Conservation (phyloP, 2,329 filamentous ascomycete genomes). For the Teratosphaeria pseudoeucalypti region DNA sequence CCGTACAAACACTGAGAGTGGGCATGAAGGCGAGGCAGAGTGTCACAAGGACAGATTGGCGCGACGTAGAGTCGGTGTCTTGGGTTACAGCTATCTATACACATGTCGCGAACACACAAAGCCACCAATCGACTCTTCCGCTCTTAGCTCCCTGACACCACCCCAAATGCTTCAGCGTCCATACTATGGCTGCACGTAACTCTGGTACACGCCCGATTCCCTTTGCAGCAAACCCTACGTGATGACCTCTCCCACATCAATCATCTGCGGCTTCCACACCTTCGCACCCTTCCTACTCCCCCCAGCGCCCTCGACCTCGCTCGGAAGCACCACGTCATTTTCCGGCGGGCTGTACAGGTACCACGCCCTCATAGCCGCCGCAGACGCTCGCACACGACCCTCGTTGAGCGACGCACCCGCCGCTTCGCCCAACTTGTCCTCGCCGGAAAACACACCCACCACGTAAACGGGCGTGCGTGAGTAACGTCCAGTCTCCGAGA, state of each 20-base stretch:
- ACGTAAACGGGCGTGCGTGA: slow-evolving; percentile 84
- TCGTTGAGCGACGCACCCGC: slow-evolving; percentile 66
- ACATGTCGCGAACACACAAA: background rate
- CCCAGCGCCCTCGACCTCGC: slow-evolving; percentile 28
- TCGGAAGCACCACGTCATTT: slow-evolving; percentile 41
- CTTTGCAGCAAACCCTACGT: slow-evolving; percentile 14
- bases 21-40: background rate
- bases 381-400: slow-evolving; percentile 68
- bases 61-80: background rate
- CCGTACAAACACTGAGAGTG: background rate
- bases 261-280: slow-evolving; percentile 44
- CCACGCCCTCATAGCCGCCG: slow-evolving; percentile 83
- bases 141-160: background rate
- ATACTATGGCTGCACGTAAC: background rate
- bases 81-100: background rate
- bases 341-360: slow-evolving; percentile 79
- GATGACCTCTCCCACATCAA: slow-evolving; percentile 49
- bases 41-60: background rate
- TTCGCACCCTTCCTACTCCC: slow-evolving; percentile 24
- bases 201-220: background rate
- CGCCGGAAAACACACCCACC: slow-evolving; percentile 85
- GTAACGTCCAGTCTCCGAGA: slow-evolving; percentile 79
- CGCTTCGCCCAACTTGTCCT: slow-evolving; percentile 88
- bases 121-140: background rate
- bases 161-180: background rate